Conservation (phyloP, 1,284 basidiomycete species). For the Amylostereum chailletii region DNA sequence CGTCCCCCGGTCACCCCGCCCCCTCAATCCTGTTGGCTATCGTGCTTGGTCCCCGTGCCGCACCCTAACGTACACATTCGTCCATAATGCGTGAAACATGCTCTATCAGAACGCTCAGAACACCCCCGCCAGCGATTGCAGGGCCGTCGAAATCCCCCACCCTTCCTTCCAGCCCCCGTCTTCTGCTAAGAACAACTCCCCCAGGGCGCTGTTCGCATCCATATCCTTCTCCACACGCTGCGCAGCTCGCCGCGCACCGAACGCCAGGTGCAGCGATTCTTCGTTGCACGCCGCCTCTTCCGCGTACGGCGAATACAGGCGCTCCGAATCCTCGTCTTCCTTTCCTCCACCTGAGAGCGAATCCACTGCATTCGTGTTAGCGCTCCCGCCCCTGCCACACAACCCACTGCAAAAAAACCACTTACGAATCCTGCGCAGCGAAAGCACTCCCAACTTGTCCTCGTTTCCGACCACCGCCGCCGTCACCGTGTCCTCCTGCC, state of each 20-base stretch:
- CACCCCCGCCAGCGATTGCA: slow-evolving; percentile 2
- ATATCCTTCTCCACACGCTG: slow-evolving; percentile 5
- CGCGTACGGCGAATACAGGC: slow-evolving; percentile 30
- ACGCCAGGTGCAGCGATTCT: slow-evolving; percentile 31
- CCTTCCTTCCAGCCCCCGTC: slow-evolving; percentile 3
- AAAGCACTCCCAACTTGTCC: slow-evolving; percentile 40
- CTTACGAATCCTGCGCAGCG: slow-evolving; percentile 23
- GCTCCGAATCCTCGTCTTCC: slow-evolving; percentile 19
- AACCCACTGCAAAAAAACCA: background rate
- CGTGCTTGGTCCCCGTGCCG: too few species aligned
- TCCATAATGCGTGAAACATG: too few species aligned
- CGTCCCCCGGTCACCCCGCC: too few species aligned
- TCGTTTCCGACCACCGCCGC: slow-evolving; percentile 32
- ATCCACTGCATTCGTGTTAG: slow-evolving; percentile 8
- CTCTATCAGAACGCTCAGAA: background rate
- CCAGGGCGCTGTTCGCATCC: slow-evolving; percentile 3
- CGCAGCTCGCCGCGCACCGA: slow-evolving; percentile 23
- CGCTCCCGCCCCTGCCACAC: too few species aligned
- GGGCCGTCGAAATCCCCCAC: slow-evolving; percentile 1
- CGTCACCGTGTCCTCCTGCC: slow-evolving; percentile 16
- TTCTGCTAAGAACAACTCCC: slow-evolving; percentile 11
- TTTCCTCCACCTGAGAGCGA: slow-evolving; percentile 15
- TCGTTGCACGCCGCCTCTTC: slow-evolving; percentile 32
- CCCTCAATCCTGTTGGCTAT: too few species aligned
- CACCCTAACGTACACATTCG: too few species aligned